phyloP scores from a whole-genome alignment of 306 rosid species.

The Casuarina equisetifolia region DNA sequence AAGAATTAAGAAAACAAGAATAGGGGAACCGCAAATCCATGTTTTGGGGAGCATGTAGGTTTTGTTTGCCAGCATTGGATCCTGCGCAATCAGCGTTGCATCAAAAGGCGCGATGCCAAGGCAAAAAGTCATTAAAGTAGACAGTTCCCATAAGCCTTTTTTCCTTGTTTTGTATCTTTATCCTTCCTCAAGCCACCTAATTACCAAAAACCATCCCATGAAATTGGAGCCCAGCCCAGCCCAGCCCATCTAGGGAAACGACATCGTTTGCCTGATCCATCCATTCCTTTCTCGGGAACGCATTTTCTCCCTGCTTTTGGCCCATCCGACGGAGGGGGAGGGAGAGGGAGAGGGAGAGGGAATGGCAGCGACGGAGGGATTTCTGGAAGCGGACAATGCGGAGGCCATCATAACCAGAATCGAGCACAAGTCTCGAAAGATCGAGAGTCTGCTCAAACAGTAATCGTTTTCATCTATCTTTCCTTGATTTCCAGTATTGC shows the following conservation, averaged over 20 bases:
- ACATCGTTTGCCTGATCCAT: not conserved
- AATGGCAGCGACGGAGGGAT: slow-evolving; percentile 65
- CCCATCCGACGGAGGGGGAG: slow-evolving; percentile 22
- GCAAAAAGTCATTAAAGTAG: not conserved
- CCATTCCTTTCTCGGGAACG: slow-evolving; percentile 14
- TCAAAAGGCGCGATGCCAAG: not conserved
- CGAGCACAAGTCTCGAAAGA: slow-evolving; percentile 91
- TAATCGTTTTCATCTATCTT: slow-evolving; percentile 13
- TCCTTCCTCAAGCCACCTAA: not conserved
- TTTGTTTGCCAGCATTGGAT: too few relatives aligned
- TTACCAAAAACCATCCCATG: not conserved
- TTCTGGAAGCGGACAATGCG: slow-evolving; percentile 82
- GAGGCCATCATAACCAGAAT: slow-evolving; percentile 92
- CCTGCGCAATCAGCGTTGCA: not conserved
- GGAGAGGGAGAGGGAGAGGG: not conserved
- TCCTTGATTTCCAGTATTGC: not conserved
- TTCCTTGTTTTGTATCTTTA: not conserved
- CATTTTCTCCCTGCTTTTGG: not conserved
- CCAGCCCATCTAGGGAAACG: not conserved
- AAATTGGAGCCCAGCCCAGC: not conserved
- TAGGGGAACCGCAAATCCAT: too few relatives aligned
- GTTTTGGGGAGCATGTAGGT: too few relatives aligned
- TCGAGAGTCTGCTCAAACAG: slow-evolving; percentile 96
- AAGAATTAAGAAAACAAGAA: too few relatives aligned
- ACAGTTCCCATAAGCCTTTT: not conserved